Conservation (phyloP, 306 rosid species). For the Inga oerstediana region DNA sequence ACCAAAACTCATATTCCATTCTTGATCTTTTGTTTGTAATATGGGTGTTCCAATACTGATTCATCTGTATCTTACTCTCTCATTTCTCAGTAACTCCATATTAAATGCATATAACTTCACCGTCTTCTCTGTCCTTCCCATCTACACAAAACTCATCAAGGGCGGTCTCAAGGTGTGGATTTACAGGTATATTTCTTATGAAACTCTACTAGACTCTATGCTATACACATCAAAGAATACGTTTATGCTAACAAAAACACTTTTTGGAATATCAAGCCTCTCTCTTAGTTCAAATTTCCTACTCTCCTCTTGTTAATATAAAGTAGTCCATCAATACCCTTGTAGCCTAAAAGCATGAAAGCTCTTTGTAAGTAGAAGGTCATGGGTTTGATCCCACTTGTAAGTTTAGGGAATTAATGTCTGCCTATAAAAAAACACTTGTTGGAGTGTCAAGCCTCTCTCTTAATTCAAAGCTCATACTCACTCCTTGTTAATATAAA, state of each 20-base stretch:
- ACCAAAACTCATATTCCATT: conserved; percentile 8
- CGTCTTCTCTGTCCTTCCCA: conserved; percentile 55
- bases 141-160: conserved; percentile 59
- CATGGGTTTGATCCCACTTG: no score
- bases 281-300: neutral
- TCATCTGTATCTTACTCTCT: neutral
- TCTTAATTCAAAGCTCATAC: neutral
- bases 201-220: neutral
- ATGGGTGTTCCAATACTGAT: conserved; percentile 15
- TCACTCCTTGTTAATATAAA: neutral
- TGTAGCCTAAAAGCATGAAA: no score
- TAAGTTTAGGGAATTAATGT: no score
- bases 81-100: conserved; percentile 41
- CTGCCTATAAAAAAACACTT: no score
- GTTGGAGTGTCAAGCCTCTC: neutral
- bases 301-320: neutral
- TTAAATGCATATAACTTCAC: conserved; percentile 44
- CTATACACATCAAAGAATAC: neutral
- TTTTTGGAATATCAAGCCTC: neutral
- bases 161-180: conserved; percentile 63
- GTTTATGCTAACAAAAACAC: neutral
- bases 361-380: no score
- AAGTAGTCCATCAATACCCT: neutral
- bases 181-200: conserved; percentile 46
- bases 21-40: neutral